Evolutionary conservation across 1,139 yeast species (phyloP).

Genomic region (Blastobotrys raffinosifermentans): DNA sequence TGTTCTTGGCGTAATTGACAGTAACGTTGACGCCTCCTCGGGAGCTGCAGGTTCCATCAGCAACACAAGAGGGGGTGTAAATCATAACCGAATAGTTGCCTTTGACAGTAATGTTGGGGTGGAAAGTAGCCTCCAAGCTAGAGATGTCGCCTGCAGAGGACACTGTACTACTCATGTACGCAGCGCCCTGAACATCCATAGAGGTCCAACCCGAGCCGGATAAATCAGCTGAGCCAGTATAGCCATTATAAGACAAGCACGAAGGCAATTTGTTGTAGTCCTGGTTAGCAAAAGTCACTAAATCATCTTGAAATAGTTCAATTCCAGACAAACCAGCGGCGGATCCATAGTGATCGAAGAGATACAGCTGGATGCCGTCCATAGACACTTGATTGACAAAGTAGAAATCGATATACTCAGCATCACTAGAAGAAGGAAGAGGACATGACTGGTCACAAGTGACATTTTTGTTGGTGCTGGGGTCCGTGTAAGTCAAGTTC

Average conservation of each 20-base stretch:
- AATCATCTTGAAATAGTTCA: conserved; percentile 58
- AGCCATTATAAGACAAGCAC: conserved; percentile 20
- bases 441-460: conserved; percentile 91
- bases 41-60: conserved; percentile 58
- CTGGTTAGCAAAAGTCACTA: conserved; percentile 68
- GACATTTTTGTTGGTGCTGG: conserved; percentile 44
- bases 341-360: conserved; percentile 63
- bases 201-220: conserved; percentile 26
- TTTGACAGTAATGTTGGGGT: conserved; percentile 64
- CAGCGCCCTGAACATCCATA: conserved; percentile 21
- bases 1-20: conserved; percentile 40
- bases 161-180: conserved; percentile 35
- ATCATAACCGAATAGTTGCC: conserved; percentile 71
- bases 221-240: conserved; percentile 2
- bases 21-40: conserved; percentile 81
- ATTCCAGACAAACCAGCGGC: conserved; percentile 68
- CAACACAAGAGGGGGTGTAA: conserved; percentile 81
- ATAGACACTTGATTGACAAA: conserved; percentile 69
- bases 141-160: conserved; percentile 31
- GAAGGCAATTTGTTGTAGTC: conserved; percentile 58
- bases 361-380: conserved; percentile 55
- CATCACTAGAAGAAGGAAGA: conserved; percentile 38
- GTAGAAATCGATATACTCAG: conserved; percentile 69
- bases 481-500: conserved; percentile 84
- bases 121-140: conserved; percentile 49